Conservation (phyloP, 192 early-diverging fungal genomes). For the Funneliformis geosporum region DNA sequence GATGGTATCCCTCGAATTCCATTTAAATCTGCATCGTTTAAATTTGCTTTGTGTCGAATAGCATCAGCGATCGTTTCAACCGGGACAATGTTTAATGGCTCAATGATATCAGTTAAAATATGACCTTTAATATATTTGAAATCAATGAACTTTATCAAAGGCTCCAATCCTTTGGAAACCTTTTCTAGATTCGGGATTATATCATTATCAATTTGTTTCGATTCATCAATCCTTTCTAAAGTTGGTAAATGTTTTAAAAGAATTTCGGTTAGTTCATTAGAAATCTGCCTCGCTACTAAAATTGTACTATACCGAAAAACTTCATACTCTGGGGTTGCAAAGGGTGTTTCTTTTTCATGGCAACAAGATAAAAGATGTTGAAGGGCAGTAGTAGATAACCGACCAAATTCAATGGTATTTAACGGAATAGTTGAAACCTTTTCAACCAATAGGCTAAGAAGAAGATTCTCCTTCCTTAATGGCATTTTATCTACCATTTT, state of each 20-base stretch:
- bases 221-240: neutral
- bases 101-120: neutral
- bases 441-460: neutral
- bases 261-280: neutral
- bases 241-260: neutral
- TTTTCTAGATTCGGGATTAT: neutral
- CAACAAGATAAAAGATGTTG: neutral
- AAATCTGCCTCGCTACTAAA: neutral
- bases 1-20: neutral
- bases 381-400: neutral
- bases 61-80: neutral
- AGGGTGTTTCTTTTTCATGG: neutral
- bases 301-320: constrained; percentile 16
- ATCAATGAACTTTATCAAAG: neutral
- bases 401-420: neutral
- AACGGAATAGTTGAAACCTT: neutral
- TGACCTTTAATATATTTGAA: neutral
- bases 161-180: neutral
- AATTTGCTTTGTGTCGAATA: neutral
- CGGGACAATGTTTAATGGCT: neutral
- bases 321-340: constrained; percentile 19
- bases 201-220: neutral
- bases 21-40: neutral
- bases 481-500: neutral
- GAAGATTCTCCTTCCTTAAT: neutral